Evolutionary conservation across 2,329 filamentous ascomycete genomes (phyloP), one percentile per base, ranked within the genome.

Genomic region (Cytospora leucostoma): DNA sequence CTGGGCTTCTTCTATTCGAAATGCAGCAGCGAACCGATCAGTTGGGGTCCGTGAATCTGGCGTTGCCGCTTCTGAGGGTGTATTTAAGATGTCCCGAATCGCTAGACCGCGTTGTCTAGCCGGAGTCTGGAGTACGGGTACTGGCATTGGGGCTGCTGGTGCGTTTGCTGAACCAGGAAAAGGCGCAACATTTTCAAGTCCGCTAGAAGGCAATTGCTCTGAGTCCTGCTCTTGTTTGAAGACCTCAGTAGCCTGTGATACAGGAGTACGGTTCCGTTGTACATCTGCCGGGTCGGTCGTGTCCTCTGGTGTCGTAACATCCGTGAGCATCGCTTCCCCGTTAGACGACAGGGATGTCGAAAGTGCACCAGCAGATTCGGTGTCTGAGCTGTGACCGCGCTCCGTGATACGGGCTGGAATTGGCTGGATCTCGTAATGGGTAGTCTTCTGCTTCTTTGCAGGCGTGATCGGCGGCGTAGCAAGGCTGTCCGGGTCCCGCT

Each of bases 391-490:
- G 19, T 70, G 75, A 37, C 77, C 74, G 0, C 78, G 79, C 15
- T 74, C 71, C 2, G 70, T 70, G 1, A 70, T 66, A 3, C 69
- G 56, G 4, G 35, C 21, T 12, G 73, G 61, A 7, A 75, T 55
- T 2, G 75, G 69, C 17, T 66, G 63, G 4, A 75, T 65, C 7
- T 74, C 72, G 51, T 73, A 74, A 4, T 72, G 67, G 1, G 68
- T 68, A 5, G 72, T 73, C 69, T 81, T 84, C 13, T 76, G 73
- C 63, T 75, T 79, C 69, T 86, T 86, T 0, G 82, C 75, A 0
- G 84, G 84, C 0, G 84, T 87, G 13, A 81, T 74, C 0, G 84
- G 84, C 0, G 84, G 84, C 4, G 83, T 84, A 1, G 79, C 79
- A 6, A 86, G 73, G 5, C 73, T 74, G 37, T 80, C 78, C 6